A percentile compares a stretch with the other conserved stretches of the same genome.
These are phyloP conservation scores for Osmozyma mogii DNA, from an alignment of 805 yeast genomes.

Conservation along the genomic window DNA sequence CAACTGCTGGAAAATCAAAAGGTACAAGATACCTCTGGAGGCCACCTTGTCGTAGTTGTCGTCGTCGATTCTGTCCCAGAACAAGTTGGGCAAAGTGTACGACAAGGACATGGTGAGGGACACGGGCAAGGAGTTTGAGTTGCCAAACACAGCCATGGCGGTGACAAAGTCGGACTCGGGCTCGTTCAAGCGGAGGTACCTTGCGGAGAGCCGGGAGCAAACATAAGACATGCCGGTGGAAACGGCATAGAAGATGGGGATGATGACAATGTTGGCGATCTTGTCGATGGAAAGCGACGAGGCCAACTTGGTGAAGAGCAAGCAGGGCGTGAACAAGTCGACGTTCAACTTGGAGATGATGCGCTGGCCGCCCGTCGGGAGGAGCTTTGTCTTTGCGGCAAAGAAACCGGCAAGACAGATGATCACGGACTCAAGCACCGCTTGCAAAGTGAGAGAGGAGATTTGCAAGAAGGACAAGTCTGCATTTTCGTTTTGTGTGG, in stretches of 20 bases:
- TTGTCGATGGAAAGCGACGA: conserved; percentile 64
- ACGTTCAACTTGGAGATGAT: conserved; percentile 73
- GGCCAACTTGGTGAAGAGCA: conserved; percentile 77
- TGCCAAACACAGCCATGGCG: conserved; percentile 96
- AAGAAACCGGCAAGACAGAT: conserved; percentile 81
- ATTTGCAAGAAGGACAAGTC: conserved; percentile 35
- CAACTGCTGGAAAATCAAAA: conserved; percentile 71
- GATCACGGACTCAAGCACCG: conserved; percentile 82
- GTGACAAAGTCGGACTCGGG: conserved; percentile 86
- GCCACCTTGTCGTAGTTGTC: conserved; percentile 67
- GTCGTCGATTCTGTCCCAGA: conserved; percentile 65
- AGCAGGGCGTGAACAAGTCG: conserved; percentile 89
- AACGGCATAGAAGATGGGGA: conserved; percentile 77
- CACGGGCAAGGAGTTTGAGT: conserved; percentile 91
- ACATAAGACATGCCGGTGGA: conserved; percentile 69
- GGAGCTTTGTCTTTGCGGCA: conserved; percentile 67
- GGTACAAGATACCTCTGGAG: conserved; percentile 66
- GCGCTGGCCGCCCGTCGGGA: conserved; percentile 70
- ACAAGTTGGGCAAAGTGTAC: conserved; percentile 64
- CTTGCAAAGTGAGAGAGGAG: conserved; percentile 75
- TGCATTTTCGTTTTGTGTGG: too few species aligned
- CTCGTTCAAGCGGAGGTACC: conserved; percentile 48
- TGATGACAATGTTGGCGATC: conserved; percentile 69
- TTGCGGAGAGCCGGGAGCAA: conserved; percentile 52
- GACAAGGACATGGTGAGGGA: conserved; percentile 77